Conservation (phyloP, 1,139 yeast species). For the Pneumocystis oryctolagi region DNA sequence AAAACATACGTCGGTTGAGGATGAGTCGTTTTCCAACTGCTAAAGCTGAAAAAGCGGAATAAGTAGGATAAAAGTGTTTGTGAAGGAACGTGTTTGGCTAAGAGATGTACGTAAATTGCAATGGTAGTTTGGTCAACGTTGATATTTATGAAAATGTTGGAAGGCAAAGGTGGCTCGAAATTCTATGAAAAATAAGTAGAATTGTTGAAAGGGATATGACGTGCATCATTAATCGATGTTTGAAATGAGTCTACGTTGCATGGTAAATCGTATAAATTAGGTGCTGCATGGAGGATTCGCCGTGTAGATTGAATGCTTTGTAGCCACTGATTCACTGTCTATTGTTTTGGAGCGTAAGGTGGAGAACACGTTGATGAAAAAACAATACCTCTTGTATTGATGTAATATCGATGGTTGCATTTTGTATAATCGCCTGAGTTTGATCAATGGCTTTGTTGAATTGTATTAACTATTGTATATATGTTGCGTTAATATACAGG, state of each 20-base stretch:
- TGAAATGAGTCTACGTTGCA: too few species aligned
- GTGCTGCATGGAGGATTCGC: not conserved
- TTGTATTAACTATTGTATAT: not conserved
- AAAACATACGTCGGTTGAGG: too few species aligned
- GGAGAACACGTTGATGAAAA: too few species aligned
- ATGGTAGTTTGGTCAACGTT: conserved; percentile 7
- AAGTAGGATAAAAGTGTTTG: not conserved
- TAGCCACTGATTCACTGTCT: not conserved
- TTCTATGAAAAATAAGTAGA: not conserved
- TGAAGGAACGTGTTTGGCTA: conserved; percentile 2
- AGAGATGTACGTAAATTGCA: conserved; percentile 4
- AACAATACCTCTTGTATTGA: not conserved
- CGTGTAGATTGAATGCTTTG: not conserved
- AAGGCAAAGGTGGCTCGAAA: conserved; percentile 3
- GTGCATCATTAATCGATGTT: too few species aligned
- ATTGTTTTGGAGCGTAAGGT: not conserved
- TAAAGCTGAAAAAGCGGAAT: not conserved
- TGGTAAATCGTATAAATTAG: conserved; percentile 3
- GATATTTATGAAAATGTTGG: conserved; percentile 5
- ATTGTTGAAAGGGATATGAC: not conserved
- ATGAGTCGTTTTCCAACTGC: not conserved
- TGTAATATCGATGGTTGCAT: not conserved
- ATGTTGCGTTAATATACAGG: too few species aligned
- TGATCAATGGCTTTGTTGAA: too few species aligned
- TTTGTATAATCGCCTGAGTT: too few species aligned